A percentile compares a stretch with the other conserved stretches of the same genome.
phyloP scores from a whole-genome alignment of 768 basidiomycete genomes.

The Rhizopogon vulgaris region DNA sequence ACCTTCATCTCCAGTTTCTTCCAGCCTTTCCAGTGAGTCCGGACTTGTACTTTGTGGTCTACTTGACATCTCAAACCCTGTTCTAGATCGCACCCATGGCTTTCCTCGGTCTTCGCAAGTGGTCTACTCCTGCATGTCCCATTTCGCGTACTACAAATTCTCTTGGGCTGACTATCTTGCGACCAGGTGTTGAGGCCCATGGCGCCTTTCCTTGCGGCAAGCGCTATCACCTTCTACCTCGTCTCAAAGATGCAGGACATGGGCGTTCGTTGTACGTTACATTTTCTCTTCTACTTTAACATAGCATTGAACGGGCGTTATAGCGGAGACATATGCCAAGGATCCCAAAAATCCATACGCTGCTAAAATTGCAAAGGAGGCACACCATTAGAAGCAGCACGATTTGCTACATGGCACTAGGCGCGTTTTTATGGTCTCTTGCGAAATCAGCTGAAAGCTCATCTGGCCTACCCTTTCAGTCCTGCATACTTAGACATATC shows the following conservation, averaged over 20 bases:
- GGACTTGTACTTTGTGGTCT: not conserved
- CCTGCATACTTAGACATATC: not conserved
- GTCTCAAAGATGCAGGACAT: constrained; percentile 63
- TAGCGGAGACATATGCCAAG: constrained; percentile 63
- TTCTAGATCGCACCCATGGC: constrained; percentile 39
- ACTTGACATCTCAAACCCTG: not conserved
- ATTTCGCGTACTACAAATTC: not conserved
- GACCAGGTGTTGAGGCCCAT: constrained; percentile 62
- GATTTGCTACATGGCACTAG: not conserved
- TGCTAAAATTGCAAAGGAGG: constrained; percentile 64
- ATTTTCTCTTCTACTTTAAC: not conserved
- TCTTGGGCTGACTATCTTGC: not conserved
- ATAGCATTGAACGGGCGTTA: constrained; percentile 3
- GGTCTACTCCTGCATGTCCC: constrained; percentile 65
- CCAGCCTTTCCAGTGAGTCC: not conserved
- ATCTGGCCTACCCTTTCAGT: not conserved
- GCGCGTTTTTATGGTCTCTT: not conserved
- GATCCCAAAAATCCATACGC: constrained; percentile 83
- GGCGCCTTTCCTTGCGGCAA: constrained; percentile 77
- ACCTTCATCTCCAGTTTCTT: not conserved
- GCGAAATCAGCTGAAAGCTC: not conserved
- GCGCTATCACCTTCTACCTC: constrained; percentile 58
- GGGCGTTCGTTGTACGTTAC: constrained; percentile 62
- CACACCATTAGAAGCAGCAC: constrained; percentile 28
- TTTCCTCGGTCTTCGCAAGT: constrained; percentile 77